A percentile compares a stretch with the other conserved stretches of the same genome.
phyloP scores from a whole-genome alignment of 148 eudicot genomes.

The Salicornia ramosissima region DNA sequence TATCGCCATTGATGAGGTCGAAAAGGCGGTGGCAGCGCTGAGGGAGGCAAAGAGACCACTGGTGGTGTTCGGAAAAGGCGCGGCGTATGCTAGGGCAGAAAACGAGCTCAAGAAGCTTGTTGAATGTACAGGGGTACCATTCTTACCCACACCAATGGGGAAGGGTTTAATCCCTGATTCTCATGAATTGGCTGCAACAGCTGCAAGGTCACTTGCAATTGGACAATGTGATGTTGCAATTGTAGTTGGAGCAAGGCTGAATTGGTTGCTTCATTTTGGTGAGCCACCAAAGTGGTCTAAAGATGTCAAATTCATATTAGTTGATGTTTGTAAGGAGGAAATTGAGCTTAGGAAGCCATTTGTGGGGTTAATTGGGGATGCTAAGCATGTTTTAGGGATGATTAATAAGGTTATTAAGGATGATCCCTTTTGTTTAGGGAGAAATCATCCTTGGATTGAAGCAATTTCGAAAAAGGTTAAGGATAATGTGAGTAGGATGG shows the following conservation, averaged over 20 bases:
- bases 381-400: constrained; percentile 51
- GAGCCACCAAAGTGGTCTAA: constrained; percentile 89
- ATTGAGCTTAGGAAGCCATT: constrained; percentile 65
- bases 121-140: constrained; percentile 80
- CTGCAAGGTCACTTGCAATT: constrained; percentile 82
- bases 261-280: constrained; percentile 96
- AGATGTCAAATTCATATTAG: constrained; percentile 80
- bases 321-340: constrained; percentile 72
- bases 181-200: constrained; percentile 84
- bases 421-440: constrained; percentile 84
- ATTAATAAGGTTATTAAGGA: constrained; percentile 76
- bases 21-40: constrained; percentile 49
- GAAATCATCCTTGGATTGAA: constrained; percentile 72
- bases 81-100: constrained; percentile 66
- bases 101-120: constrained; percentile 45
- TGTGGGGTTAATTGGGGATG: constrained; percentile 85
- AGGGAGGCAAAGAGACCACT: constrained; percentile 67
- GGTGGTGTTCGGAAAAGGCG: constrained; percentile 90
- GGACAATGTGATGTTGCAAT: constrained; percentile 92
- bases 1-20: constrained; percentile 25
- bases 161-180: constrained; percentile 83
- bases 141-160: constrained; percentile 96
- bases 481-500: constrained; percentile 85
- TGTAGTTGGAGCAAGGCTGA: constrained; percentile 82
- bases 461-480: constrained; percentile 59